Evolutionary conservation across 768 basidiomycete species (phyloP).

Genomic region (Pleurotus citrinopileatus): DNA sequence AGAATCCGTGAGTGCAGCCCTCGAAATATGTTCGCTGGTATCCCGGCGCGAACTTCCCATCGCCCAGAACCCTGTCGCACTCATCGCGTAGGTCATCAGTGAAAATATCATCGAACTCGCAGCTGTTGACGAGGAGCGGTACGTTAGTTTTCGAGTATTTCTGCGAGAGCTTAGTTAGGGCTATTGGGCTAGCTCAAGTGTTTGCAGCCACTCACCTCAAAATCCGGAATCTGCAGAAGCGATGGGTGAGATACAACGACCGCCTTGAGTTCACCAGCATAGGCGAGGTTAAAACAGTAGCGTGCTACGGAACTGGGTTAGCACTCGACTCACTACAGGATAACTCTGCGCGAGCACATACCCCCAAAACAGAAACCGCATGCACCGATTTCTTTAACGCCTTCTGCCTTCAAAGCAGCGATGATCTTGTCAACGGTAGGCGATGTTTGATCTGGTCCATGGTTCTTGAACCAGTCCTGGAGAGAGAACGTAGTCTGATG

Average conservation of each 20-base stretch:
- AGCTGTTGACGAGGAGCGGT: constrained; percentile 69
- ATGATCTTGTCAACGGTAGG: constrained; percentile 56
- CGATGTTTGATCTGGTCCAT: constrained; percentile 37
- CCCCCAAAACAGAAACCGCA: constrained; percentile 74
- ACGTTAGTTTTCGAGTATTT: constrained; percentile 45
- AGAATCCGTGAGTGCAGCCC: constrained; percentile 53
- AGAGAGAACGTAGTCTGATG: constrained; percentile 34
- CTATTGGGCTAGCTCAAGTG: not conserved
- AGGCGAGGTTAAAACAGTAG: constrained; percentile 60
- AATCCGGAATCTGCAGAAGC: constrained; percentile 57
- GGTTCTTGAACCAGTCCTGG: constrained; percentile 39
- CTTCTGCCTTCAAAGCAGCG: constrained; percentile 51
- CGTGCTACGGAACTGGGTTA: constrained; percentile 32
- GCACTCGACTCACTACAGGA: not conserved
- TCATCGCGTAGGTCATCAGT: constrained; percentile 37
- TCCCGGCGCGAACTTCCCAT: constrained; percentile 41
- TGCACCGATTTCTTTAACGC: constrained; percentile 55
- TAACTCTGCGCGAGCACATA: constrained; percentile 19
- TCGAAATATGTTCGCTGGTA: constrained; percentile 48
- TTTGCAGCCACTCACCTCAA: constrained; percentile 37
- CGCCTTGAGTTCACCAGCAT: constrained; percentile 48
- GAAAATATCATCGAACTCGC: constrained; percentile 51
- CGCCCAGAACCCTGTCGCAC: constrained; percentile 50
- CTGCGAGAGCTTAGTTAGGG: constrained; percentile 26
- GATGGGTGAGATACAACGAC: constrained; percentile 60